Conservation (phyloP, 2,329 filamentous ascomycete species). For the Hymenoscyphus fraxineus region DNA sequence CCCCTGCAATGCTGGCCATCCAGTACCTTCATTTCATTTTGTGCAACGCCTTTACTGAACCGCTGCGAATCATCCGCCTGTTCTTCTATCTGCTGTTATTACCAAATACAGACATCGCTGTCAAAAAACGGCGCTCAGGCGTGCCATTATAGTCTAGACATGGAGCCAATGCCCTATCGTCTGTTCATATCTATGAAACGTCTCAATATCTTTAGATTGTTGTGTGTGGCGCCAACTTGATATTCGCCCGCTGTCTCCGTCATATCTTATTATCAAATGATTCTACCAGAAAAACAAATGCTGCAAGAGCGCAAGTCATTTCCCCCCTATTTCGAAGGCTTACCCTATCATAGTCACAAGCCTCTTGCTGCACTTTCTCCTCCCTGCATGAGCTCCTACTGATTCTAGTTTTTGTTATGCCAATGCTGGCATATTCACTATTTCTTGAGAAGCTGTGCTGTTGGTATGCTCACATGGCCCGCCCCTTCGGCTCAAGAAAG, state of each 20-base stretch:
- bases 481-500: not conserved
- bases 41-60: not conserved
- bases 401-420: not conserved
- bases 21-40: slow-evolving; percentile 2
- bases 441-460: not conserved
- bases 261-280: slow-evolving; percentile 1
- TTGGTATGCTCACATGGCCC: not conserved
- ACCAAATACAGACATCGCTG: not conserved
- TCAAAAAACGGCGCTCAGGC: not conserved
- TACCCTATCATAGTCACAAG: not conserved
- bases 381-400: not conserved
- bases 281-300: not conserved
- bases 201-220: not conserved
- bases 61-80: not conserved
- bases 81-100: not conserved
- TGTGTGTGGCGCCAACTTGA: not conserved
- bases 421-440: not conserved
- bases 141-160: not conserved
- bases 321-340: not conserved
- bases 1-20: not conserved
- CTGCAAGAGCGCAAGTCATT: not conserved
- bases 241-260: not conserved
- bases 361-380: not conserved
- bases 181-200: not conserved
- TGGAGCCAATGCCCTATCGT: not conserved